A percentile compares a stretch with the other conserved stretches of the same genome.
phyloP scores from a whole-genome alignment of 768 basidiomycete genomes.

The Terana coerulea region DNA sequence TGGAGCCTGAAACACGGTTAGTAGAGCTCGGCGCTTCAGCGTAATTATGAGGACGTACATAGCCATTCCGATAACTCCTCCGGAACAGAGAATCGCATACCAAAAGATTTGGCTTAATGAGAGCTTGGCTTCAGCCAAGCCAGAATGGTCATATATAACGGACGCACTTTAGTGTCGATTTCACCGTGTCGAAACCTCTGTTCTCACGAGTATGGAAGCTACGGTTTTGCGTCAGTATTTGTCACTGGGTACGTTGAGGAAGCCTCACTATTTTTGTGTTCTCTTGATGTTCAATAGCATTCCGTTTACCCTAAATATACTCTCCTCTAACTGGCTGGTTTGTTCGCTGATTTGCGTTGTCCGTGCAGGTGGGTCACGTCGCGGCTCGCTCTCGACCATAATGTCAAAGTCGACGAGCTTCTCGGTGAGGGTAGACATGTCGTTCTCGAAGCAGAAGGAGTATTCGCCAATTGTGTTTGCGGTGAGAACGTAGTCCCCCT shows the following conservation, averaged over 20 bases:
- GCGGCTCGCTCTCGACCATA: constrained; percentile 97
- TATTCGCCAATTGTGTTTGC: constrained; percentile 90
- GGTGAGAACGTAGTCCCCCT: constrained; percentile 96
- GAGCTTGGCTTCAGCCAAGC: neutral
- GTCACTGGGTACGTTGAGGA: neutral
- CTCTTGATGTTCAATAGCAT: constrained; percentile 88
- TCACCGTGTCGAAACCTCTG: constrained; percentile 89
- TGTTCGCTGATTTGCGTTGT: constrained; percentile 88
- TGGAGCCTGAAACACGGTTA: constrained; percentile 53
- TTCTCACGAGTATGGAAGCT: constrained; percentile 96
- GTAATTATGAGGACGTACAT: constrained; percentile 50
- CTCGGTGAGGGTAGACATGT: constrained; percentile 91
- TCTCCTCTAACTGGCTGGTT: constrained; percentile 91
- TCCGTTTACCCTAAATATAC: constrained; percentile 85
- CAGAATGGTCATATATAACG: neutral
- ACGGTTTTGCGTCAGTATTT: neutral
- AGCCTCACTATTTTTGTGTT: constrained; percentile 85
- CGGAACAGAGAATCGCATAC: constrained; percentile 82
- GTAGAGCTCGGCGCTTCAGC: constrained; percentile 1
- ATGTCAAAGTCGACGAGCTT: constrained; percentile 96
- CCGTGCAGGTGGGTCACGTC: constrained; percentile 85
- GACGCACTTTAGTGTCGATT: constrained; percentile 79
- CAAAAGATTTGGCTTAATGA: constrained; percentile 78
- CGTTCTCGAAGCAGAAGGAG: constrained; percentile 97
- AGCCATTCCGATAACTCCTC: constrained; percentile 82